Evolutionary conservation across 1,284 basidiomycete species (phyloP).

Genomic region (Lentinula novae-zelandiae): DNA sequence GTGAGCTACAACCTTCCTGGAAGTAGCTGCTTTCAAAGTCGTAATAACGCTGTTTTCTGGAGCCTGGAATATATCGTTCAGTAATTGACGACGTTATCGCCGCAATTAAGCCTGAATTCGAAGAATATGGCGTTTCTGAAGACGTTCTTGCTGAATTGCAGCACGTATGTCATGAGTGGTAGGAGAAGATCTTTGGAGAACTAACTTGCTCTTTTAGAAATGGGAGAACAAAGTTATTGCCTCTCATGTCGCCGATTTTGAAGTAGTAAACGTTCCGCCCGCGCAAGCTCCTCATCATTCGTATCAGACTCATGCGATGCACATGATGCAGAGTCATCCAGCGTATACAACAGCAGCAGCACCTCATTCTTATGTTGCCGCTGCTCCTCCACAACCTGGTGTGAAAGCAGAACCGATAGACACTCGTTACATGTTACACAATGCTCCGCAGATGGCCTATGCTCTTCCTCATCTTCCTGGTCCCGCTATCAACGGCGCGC

Average conservation of each 20-base stretch:
- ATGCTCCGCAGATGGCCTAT: constrained; percentile 40
- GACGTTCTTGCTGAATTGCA: constrained; percentile 88
- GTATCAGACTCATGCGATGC: constrained; percentile 47
- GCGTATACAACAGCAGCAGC: constrained; percentile 39
- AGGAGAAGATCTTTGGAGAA: background rate
- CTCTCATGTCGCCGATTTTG: constrained; percentile 93
- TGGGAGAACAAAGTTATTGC: constrained; percentile 93
- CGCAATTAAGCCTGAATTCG: constrained; percentile 90
- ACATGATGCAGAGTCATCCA: constrained; percentile 40
- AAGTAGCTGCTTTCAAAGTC: constrained; percentile 45
- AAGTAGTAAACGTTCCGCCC: constrained; percentile 46
- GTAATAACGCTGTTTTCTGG: constrained; percentile 57
- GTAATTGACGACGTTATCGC: constrained; percentile 97
- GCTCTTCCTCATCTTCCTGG: constrained; percentile 61
- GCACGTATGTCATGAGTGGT: constrained; percentile 54
- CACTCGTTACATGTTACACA: constrained; percentile 53
- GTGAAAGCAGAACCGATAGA: constrained; percentile 71
- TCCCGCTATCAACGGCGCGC: constrained; percentile 49
- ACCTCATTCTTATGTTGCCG: constrained; percentile 41
- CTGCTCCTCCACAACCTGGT: constrained; percentile 35
- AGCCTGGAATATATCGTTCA: constrained; percentile 89
- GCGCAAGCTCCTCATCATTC: constrained; percentile 40
- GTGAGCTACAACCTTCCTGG: constrained; percentile 71
- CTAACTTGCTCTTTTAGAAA: constrained; percentile 50
- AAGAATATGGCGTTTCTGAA: constrained; percentile 94